A percentile compares a stretch with the other conserved stretches of the same genome.
These are phyloP conservation scores for Haplosporangium gracile DNA, from an alignment of 192 early-diverging fungal species.

Conservation along the genomic window DNA sequence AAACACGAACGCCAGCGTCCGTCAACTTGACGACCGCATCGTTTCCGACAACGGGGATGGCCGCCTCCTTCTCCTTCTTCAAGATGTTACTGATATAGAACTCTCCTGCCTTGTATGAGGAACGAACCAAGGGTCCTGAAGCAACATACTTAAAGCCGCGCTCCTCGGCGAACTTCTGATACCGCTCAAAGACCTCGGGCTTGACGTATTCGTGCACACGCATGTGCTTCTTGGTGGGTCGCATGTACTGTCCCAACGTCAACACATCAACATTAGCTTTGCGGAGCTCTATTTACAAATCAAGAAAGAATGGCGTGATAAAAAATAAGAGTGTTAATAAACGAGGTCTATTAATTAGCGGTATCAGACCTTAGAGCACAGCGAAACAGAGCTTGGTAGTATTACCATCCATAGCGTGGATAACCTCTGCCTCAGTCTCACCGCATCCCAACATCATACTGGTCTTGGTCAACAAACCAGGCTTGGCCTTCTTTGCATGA, in stretches of 20 bases:
- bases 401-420: slow-evolving; percentile 85
- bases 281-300: slow-evolving; percentile 71
- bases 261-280: slow-evolving; percentile 90
- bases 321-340: background rate
- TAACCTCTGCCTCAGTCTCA: slow-evolving; percentile 94
- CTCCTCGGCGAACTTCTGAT: slow-evolving; percentile 80
- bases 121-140: slow-evolving; percentile 92
- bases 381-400: background rate
- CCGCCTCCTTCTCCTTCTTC: slow-evolving; percentile 59
- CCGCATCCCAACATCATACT: slow-evolving; percentile 99
- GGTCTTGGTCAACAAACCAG: slow-evolving; percentile 92
- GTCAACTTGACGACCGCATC: slow-evolving; percentile 52
- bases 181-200: slow-evolving; percentile 93
- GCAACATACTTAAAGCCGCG: slow-evolving; percentile 98
- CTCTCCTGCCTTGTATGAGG: slow-evolving; percentile 98
- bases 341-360: too few species aligned
- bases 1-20: slow-evolving; percentile 42
- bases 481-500: slow-evolving; percentile 85
- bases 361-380: too few species aligned
- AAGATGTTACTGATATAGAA: slow-evolving; percentile 94
- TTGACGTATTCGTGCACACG: slow-evolving; percentile 96
- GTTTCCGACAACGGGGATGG: slow-evolving; percentile 33
- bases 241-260: slow-evolving; percentile 99
- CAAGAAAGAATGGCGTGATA: slow-evolving; percentile 1
- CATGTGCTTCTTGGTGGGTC: slow-evolving; percentile 99